These are phyloP conservation scores for Hanseniaspora pseudoguilliermondii DNA, from an alignment of 805 yeast species.

Conservation along the genomic window DNA sequence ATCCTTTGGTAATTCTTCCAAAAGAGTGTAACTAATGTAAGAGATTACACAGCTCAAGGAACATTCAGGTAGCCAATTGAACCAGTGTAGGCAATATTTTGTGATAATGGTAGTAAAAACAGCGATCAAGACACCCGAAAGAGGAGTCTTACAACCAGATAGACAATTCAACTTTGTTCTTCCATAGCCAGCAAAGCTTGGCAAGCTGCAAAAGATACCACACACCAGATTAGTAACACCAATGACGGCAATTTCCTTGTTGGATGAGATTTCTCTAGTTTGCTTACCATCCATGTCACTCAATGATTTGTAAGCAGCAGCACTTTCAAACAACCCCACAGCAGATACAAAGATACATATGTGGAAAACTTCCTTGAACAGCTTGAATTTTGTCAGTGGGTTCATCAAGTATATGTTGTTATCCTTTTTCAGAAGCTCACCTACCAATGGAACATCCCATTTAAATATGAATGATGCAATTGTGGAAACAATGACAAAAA, in stretches of 20 bases:
- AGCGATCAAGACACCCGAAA: conserved; percentile 16
- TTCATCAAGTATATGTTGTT: conserved; percentile 6
- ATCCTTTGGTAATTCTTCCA: conserved; percentile 36
- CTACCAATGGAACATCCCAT: conserved; percentile 12
- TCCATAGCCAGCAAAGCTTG: conserved; percentile 14
- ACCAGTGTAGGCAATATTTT: conserved; percentile 21
- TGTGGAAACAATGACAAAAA: conserved; percentile 9
- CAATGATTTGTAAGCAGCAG: conserved; percentile 12
- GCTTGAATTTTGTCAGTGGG: conserved; percentile 1
- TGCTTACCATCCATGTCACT: conserved; percentile 12
- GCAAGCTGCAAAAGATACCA: conserved; percentile 9
- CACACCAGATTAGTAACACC: conserved; percentile 11
- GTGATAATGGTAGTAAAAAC: conserved; percentile 16
- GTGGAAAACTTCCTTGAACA: conserved; percentile 11
- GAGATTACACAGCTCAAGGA: conserved; percentile 35
- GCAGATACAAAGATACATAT: conserved; percentile 9
- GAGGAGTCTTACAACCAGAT: conserved; percentile 14
- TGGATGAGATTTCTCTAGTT: conserved; percentile 12
- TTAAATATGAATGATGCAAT: not conserved
- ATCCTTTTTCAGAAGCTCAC: conserved; percentile 9
- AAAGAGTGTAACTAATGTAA: conserved; percentile 31
- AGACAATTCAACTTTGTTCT: conserved; percentile 13
- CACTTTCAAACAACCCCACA: conserved; percentile 13
- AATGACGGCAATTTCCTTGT: conserved; percentile 11
- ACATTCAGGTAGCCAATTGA: conserved; percentile 34